Evolutionary conservation across 129 eudicot genomes (phyloP).

Genomic region (Arctium minus): DNA sequence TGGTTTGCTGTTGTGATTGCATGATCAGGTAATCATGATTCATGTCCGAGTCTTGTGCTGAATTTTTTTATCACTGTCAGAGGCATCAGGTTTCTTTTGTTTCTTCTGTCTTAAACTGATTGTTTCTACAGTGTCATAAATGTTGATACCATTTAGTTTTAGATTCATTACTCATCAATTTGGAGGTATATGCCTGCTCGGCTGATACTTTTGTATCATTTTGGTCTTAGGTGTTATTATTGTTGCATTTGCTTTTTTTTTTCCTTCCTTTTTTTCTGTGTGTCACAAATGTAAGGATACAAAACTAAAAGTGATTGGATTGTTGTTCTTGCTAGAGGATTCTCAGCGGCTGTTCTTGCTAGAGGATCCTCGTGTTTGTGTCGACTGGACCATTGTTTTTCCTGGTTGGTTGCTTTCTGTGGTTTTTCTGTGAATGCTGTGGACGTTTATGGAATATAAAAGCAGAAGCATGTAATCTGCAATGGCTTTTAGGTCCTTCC

Average conservation of each 20-base stretch:
- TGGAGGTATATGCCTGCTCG: background rate
- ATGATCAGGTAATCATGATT: too few species aligned
- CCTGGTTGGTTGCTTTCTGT: background rate
- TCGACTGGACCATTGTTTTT: background rate
- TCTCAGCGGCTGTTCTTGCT: too few species aligned
- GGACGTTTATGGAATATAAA: background rate
- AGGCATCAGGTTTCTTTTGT: background rate
- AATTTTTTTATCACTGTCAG: too few species aligned
- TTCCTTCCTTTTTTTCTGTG: background rate
- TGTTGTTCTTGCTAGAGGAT: too few species aligned
- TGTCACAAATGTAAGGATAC: too few species aligned
- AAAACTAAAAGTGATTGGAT: too few species aligned
- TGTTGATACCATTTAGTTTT: background rate
- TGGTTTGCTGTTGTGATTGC: too few species aligned
- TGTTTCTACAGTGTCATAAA: background rate
- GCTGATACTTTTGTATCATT: background rate
- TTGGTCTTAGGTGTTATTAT: too few species aligned
- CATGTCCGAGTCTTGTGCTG: too few species aligned
- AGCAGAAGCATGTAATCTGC: too few species aligned
- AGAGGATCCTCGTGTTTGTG: background rate
- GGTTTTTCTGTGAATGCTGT: background rate
- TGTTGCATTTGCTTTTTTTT: too few species aligned
- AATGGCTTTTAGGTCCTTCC: too few species aligned
- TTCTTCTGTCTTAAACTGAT: background rate
- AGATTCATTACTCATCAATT: background rate